Conservation (phyloP, 1,284 basidiomycete genomes). For the Retiboletus flavoniger region DNA sequence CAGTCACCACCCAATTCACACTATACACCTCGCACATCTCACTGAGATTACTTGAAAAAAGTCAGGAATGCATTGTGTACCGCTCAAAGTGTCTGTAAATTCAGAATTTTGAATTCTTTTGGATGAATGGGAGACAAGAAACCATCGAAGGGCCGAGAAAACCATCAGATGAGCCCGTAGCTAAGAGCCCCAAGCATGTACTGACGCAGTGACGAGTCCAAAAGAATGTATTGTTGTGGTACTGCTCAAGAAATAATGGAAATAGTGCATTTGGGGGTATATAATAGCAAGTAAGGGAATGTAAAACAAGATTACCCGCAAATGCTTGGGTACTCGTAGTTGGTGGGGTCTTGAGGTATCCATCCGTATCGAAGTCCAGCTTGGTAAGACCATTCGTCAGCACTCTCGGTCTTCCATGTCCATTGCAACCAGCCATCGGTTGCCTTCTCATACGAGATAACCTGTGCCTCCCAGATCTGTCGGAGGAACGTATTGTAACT, state of each 20-base stretch:
- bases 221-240: background rate
- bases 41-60: background rate
- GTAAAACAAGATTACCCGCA: slow-evolving; percentile 39
- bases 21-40: background rate
- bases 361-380: slow-evolving; percentile 77
- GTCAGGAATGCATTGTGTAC: no score
- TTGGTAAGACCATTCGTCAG: slow-evolving; percentile 77
- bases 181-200: background rate
- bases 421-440: slow-evolving; percentile 72
- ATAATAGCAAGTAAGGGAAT: background rate
- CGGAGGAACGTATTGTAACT: slow-evolving; percentile 83
- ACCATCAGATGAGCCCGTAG: background rate
- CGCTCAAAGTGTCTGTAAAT: no score
- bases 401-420: slow-evolving; percentile 69
- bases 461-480: slow-evolving; percentile 84
- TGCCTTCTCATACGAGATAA: slow-evolving; percentile 59
- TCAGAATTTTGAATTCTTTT: no score
- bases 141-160: no score
- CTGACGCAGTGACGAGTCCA: background rate
- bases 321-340: slow-evolving; percentile 49
- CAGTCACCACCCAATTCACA: background rate
- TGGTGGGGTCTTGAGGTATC: slow-evolving; percentile 70
- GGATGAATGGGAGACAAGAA: no score
- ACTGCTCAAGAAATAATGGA: background rate
- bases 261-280: background rate